Percentiles rank a stretch among this genome's conserved stretches.
phyloP scores from a whole-genome alignment of 352 stramenopile genomes.

The Discostella stelligera region DNA sequence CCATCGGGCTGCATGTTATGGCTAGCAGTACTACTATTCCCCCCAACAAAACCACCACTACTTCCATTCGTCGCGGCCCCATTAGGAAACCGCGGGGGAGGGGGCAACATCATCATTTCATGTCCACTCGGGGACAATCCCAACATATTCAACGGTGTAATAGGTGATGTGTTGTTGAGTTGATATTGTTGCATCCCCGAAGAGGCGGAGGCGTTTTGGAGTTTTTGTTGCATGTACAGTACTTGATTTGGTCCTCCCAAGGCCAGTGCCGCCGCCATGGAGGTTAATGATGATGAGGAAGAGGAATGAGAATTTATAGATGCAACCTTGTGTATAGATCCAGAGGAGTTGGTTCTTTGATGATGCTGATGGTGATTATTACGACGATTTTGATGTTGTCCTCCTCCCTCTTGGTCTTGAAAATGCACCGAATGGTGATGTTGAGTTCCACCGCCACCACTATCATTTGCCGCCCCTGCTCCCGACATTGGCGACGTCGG shows the following conservation, averaged over 20 bases:
- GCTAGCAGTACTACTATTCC: neutral
- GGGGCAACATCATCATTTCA: conserved; percentile 75
- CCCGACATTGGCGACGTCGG: neutral
- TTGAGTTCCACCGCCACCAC: neutral
- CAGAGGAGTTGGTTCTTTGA: conserved; percentile 18
- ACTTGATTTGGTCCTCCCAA: conserved; percentile 44
- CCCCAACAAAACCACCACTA: neutral
- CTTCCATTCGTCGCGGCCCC: neutral
- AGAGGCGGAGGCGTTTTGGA: conserved; percentile 15
- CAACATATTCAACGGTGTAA: conserved; percentile 65
- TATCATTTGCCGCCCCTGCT: neutral
- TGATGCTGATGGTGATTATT: neutral
- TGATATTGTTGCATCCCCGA: neutral
- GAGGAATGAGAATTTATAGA: conserved; percentile 21
- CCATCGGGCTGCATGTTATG: neutral
- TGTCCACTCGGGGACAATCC: conserved; percentile 33
- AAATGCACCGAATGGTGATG: conserved; percentile 10
- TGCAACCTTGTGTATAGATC: conserved; percentile 41
- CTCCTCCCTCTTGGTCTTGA: neutral
- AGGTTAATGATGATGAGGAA: conserved; percentile 46
- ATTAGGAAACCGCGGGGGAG: conserved; percentile 48
- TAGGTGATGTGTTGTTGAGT: conserved; percentile 33
- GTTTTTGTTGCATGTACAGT: conserved; percentile 41
- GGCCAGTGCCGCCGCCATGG: conserved; percentile 48
- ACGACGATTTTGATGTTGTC: neutral